Evolutionary conservation across 2,329 filamentous ascomycete species (phyloP), one percentile per base, ranked within the genome.

Genomic region (Cladophialophora yegresii): DNA sequence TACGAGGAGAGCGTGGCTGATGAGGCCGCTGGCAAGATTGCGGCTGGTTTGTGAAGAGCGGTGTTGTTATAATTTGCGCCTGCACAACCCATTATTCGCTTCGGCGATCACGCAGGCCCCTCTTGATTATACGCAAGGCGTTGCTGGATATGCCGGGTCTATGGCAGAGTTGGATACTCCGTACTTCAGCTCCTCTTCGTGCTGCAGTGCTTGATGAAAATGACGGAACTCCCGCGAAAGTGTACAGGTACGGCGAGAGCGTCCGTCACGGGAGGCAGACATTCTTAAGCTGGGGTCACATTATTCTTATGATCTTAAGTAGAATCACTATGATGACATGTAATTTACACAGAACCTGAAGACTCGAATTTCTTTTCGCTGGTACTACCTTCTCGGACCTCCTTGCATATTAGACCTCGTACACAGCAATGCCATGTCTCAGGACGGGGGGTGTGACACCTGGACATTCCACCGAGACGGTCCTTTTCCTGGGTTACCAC

Each of bases 1-100:
- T 71, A 70, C 28, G 69, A 65, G 56, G 71, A 72, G 66, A 70
- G 67, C 43, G 66, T 70, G 8, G 66, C 66, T 30, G 66, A 69
- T 30, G 69, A 70, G 54, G 64, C 62, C 40, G 66, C 70, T 26
- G 70, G 70, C 62, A 70, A 68, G 62, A 63, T 70, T 45, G 62
- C 58, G 9, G 64, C 63, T 51, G 56, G 60, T 51, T 45, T 68
- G 55, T 67, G 59, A 64, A 50, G 53, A 43, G n/a, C 10, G 40
- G 28, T 16, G 50, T 55, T 16, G 51, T 32, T 20, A 51, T 50
- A 49, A 50, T 57, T 40, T 28, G 26, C 43, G 43, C 51, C 57
- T 13, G 33, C 33, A 43, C 30, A 6, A 13, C 13, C 61, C n/a
- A 7, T 33, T 2, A 12, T 12, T 5, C 10, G 22, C 13, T 53